Evolutionary conservation across 2,329 filamentous ascomycete species (phyloP).

Genomic region (Orbilia quercus): DNA sequence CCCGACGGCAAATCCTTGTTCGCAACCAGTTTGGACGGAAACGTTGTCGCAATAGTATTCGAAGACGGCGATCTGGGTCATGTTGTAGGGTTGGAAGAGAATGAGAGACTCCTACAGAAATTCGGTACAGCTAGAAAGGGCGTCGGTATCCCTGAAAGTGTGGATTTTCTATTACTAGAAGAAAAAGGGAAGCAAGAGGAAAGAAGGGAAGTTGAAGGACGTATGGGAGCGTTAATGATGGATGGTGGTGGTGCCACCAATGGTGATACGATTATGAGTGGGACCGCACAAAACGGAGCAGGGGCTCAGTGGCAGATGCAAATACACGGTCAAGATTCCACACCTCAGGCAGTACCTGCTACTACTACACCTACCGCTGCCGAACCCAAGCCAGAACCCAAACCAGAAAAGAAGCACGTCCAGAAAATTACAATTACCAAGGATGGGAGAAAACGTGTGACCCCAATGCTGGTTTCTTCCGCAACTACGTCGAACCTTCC

Average conservation of each 20-base stretch:
- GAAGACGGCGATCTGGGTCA: conserved; percentile 88
- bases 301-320: conserved; percentile 61
- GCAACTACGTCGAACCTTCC: conserved; percentile 58
- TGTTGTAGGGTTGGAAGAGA: conserved; percentile 85
- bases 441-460: conserved; percentile 95
- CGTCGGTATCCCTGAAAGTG: conserved; percentile 90
- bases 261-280: conserved; percentile 68
- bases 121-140: conserved; percentile 89
- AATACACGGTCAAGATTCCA: conserved; percentile 52
- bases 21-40: conserved; percentile 87
- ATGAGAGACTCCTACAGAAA: conserved; percentile 90
- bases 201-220: conserved; percentile 85
- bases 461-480: conserved; percentile 88
- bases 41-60: conserved; percentile 83
- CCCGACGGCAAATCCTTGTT: conserved; percentile 90
- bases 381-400: conserved; percentile 50
- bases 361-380: conserved; percentile 10
- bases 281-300: conserved; percentile 63
- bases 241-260: conserved; percentile 71
- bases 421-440: conserved; percentile 94
- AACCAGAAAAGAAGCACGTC: conserved; percentile 66
- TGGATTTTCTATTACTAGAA: conserved; percentile 86
- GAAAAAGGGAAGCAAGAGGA: conserved; percentile 93
- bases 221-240: conserved; percentile 96
- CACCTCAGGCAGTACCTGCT: conserved; percentile 54